Conservation (phyloP, 1,284 basidiomycete species). For the Sphaerobolus stellatus region DNA sequence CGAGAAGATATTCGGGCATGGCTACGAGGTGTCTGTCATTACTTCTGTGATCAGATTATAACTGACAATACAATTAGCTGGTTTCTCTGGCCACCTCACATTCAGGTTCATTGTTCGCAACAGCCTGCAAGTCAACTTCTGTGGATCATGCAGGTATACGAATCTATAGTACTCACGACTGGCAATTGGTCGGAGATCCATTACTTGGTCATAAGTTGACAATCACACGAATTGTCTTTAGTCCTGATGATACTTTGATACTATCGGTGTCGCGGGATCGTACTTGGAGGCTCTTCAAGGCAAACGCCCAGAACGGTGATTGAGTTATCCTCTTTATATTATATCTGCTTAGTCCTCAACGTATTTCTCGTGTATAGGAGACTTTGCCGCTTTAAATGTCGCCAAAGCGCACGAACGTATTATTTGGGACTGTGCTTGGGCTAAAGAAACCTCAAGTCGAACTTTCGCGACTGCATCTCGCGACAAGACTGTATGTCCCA, state of each 20-base stretch:
- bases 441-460: conserved; percentile 51
- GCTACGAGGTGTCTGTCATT: conserved; percentile 76
- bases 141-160: conserved; percentile 89
- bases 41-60: conserved; percentile 3
- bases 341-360: background rate
- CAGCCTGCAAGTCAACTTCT: conserved; percentile 86
- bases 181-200: conserved; percentile 67
- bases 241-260: conserved; percentile 75
- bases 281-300: conserved; percentile 84
- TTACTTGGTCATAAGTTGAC: conserved; percentile 86
- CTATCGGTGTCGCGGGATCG: conserved; percentile 90
- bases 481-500: conserved; percentile 78
- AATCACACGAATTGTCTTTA: conserved; percentile 88
- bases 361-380: conserved; percentile 35
- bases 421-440: conserved; percentile 94
- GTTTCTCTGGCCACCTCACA: conserved; percentile 76
- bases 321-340: background rate
- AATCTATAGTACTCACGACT: conserved; percentile 72
- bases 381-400: conserved; percentile 60
- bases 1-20: conserved; percentile 97
- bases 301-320: conserved; percentile 6
- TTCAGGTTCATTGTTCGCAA: conserved; percentile 75
- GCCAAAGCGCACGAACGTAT: conserved; percentile 91
- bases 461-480: conserved; percentile 92
- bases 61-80: conserved; percentile 45